phyloP scores from a whole-genome alignment of 1,139 yeast genomes.

The Blastobotrys raffinosifermentans region DNA sequence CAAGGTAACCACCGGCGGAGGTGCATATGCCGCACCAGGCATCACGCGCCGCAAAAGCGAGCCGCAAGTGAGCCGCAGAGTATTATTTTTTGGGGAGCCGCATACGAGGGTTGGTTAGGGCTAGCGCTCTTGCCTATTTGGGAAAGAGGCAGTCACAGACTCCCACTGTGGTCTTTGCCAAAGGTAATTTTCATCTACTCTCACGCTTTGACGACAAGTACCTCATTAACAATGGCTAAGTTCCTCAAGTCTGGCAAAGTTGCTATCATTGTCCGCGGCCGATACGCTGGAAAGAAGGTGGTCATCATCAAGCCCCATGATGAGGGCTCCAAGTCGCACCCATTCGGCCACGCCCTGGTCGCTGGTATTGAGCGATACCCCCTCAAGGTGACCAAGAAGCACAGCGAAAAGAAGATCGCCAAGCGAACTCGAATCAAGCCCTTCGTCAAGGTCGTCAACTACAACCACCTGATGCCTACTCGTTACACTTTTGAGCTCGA shows the following conservation, averaged over 20 bases:
- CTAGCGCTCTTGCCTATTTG: too few relatives aligned
- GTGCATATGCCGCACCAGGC: too few relatives aligned
- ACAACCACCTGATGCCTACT: conserved; percentile 99
- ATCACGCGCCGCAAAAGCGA: too few relatives aligned
- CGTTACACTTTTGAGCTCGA: conserved; percentile 98
- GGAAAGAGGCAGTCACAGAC: too few relatives aligned
- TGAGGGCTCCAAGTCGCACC: conserved; percentile 98
- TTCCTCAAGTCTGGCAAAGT: conserved; percentile 99
- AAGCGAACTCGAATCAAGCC: conserved; percentile 99
- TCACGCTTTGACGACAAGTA: too few relatives aligned
- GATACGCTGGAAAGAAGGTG: conserved; percentile 99
- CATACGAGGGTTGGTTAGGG: too few relatives aligned
- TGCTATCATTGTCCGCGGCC: conserved; percentile 99
- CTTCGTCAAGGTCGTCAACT: conserved; percentile 97
- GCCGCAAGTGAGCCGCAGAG: too few relatives aligned
- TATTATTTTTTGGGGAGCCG: too few relatives aligned
- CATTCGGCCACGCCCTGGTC: conserved; percentile 99
- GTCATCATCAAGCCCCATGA: conserved; percentile 98
- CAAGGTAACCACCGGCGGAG: too few relatives aligned
- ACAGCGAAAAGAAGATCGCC: conserved; percentile 94
- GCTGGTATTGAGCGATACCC: conserved; percentile 99
- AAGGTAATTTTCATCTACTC: too few relatives aligned
- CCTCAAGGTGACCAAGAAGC: conserved; percentile 90
- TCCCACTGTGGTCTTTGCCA: too few relatives aligned
- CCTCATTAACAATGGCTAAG: conserved; percentile 55